phyloP scores from a whole-genome alignment of 2,329 filamentous ascomycete species.

The Calonectria fujianensis region DNA sequence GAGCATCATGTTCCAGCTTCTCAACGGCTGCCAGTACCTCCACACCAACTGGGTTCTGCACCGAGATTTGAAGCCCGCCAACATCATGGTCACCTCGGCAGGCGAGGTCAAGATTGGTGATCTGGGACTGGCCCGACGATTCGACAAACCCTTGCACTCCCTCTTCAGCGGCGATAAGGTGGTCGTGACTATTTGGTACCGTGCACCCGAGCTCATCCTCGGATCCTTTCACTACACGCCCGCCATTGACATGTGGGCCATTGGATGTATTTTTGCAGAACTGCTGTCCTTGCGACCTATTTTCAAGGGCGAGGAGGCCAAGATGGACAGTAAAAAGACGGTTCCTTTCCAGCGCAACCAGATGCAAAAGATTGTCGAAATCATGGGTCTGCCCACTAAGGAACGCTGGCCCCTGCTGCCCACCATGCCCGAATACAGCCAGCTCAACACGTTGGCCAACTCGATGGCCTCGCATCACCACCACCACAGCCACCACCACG shows the following conservation, averaged over 20 bases:
- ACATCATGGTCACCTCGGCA: slow-evolving; percentile 96
- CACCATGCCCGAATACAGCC: slow-evolving; percentile 90
- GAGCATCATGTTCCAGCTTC: slow-evolving; percentile 95
- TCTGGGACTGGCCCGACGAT: slow-evolving; percentile 91
- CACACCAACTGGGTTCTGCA: slow-evolving; percentile 98
- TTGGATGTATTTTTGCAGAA: slow-evolving; percentile 98
- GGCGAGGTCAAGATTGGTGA: slow-evolving; percentile 97
- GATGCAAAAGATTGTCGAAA: slow-evolving; percentile 99
- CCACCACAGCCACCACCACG: slow-evolving; percentile 66
- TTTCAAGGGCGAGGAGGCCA: slow-evolving; percentile 98
- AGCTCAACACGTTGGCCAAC: slow-evolving; percentile 76
- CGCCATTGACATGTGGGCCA: slow-evolving; percentile 97
- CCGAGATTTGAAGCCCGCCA: slow-evolving; percentile 96
- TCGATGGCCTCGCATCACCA: slow-evolving; percentile 68
- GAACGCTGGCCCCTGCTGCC: slow-evolving; percentile 90
- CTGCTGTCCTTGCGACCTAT: slow-evolving; percentile 92
- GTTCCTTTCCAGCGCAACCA: slow-evolving; percentile 98
- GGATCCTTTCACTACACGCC: slow-evolving; percentile 97
- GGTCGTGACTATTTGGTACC: slow-evolving; percentile 99
- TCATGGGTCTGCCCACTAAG: slow-evolving; percentile 92
- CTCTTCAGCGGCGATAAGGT: slow-evolving; percentile 97
- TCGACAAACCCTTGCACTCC: slow-evolving; percentile 94
- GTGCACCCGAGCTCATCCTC: slow-evolving; percentile 93
- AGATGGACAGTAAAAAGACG: slow-evolving; percentile 98
- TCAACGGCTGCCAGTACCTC: slow-evolving; percentile 95